Evolutionary conservation across 441 rosid genomes (phyloP).

Genomic region (Erodium moschatum): DNA sequence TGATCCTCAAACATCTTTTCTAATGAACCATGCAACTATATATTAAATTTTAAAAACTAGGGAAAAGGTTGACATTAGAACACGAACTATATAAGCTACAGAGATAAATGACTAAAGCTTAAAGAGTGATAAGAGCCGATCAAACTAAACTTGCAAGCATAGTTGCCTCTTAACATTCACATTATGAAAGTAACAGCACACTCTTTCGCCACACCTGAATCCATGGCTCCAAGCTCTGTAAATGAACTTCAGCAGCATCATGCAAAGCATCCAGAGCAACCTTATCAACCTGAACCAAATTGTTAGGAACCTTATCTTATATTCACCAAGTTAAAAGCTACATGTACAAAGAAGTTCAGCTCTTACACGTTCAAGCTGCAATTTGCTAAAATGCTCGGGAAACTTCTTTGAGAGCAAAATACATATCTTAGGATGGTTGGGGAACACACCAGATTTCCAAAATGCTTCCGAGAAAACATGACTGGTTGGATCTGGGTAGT

Average conservation of each 20-base stretch:
- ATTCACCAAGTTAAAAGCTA: conserved; percentile 11
- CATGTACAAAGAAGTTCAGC: conserved; percentile 11
- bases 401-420: conserved; percentile 83
- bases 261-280: conserved; percentile 78
- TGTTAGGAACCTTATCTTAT: conserved; percentile 14
- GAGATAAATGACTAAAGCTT: neutral
- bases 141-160: conserved; percentile 2
- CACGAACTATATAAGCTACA: neutral
- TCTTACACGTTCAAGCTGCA: conserved; percentile 95
- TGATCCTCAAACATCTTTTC: neutral
- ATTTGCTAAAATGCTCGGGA: conserved; percentile 87
- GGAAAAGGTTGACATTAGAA: neutral
- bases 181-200: neutral
- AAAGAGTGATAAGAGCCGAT: neutral
- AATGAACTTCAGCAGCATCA: conserved; percentile 77
- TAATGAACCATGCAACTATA: neutral
- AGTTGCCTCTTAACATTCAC: neutral
- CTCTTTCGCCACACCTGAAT: conserved; percentile 51
- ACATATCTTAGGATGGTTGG: conserved; percentile 80
- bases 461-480: conserved; percentile 76
- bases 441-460: conserved; percentile 93
- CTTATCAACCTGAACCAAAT: conserved; percentile 68
- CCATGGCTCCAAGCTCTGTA: conserved; percentile 97
- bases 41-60: neutral
- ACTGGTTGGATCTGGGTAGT: conserved; percentile 70